These are phyloP conservation scores for Aureobasidium sp. DNA, from an alignment of 2,329 filamentous ascomycete species.

Conservation along the genomic window DNA sequence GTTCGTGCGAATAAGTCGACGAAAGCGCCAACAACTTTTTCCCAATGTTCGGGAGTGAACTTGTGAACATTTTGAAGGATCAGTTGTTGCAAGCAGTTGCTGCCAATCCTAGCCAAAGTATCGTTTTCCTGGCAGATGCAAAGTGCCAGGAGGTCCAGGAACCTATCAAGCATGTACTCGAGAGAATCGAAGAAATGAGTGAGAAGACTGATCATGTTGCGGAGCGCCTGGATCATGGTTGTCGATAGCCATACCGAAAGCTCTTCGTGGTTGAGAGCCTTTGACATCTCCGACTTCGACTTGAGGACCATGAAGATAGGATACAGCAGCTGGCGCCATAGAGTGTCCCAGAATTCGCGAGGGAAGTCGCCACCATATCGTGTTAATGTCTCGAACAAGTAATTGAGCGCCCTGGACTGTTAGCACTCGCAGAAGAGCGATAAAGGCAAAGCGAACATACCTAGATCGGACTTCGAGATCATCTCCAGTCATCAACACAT, in stretches of 20 bases:
- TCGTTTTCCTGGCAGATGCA: constrained; percentile 99
- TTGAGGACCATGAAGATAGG: constrained; percentile 98
- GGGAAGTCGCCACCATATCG: constrained; percentile 88
- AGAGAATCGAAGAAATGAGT: constrained; percentile 96
- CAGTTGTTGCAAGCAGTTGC: constrained; percentile 93
- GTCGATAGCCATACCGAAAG: constrained; percentile 97
- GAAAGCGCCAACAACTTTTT: constrained; percentile 89
- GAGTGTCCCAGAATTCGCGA: constrained; percentile 92
- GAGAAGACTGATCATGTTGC: constrained; percentile 98
- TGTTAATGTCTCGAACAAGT: constrained; percentile 91
- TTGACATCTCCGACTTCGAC: constrained; percentile 92
- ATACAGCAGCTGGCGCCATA: constrained; percentile 94
- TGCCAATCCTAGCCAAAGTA: constrained; percentile 93
- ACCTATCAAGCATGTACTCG: constrained; percentile 97
- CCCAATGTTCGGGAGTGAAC: constrained; percentile 82
- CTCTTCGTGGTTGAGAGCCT: constrained; percentile 92
- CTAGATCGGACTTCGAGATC: constrained; percentile 86
- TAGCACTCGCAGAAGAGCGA: neutral
- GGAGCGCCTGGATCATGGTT: constrained; percentile 96
- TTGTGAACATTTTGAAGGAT: constrained; percentile 95
- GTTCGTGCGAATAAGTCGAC: constrained; percentile 92
- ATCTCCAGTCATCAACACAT: constrained; percentile 97
- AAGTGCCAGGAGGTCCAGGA: constrained; percentile 84
- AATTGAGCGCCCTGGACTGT: constrained; percentile 64
- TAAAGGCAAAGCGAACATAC: constrained; percentile 25